Evolutionary conservation across 2,329 filamentous ascomycete species (phyloP).

Genomic region (Hawksworthiomyces lignivorus): DNA sequence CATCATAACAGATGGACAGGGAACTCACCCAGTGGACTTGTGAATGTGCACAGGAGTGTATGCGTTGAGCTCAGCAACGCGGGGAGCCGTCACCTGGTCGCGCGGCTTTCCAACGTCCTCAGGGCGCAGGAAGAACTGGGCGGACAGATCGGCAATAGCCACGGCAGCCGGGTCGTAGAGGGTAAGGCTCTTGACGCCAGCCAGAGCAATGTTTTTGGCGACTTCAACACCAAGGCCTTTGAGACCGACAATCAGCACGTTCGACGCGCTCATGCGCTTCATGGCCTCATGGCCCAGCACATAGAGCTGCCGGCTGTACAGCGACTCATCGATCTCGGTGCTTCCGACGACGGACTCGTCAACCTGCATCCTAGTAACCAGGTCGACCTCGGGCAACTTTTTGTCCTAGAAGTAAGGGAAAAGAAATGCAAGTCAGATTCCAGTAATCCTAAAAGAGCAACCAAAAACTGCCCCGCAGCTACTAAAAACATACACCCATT

Average conservation of each 20-base stretch:
- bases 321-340: constrained; percentile 62
- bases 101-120: constrained; percentile 89
- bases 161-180: constrained; percentile 84
- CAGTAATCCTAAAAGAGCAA: too few species aligned
- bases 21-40: constrained; percentile 46
- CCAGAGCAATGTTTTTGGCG: constrained; percentile 96
- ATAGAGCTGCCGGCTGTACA: constrained; percentile 68
- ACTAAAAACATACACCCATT: constrained; percentile 48
- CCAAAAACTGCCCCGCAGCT: too few species aligned
- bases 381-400: constrained; percentile 51
- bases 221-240: constrained; percentile 96
- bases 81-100: constrained; percentile 76
- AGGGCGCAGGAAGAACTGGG: constrained; percentile 90
- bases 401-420: constrained; percentile 28
- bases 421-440: too few species aligned
- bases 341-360: constrained; percentile 48
- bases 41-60: constrained; percentile 88
- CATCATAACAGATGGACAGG: too few species aligned
- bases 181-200: constrained; percentile 94
- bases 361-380: constrained; percentile 58
- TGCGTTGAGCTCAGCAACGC: constrained; percentile 89
- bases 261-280: constrained; percentile 98
- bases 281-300: constrained; percentile 74
- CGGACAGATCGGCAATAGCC: constrained; percentile 80
- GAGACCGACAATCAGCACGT: constrained; percentile 84